Evolutionary conservation across 2,329 filamentous ascomycete genomes (phyloP).

Genomic region (Rhinocladiella similis): DNA sequence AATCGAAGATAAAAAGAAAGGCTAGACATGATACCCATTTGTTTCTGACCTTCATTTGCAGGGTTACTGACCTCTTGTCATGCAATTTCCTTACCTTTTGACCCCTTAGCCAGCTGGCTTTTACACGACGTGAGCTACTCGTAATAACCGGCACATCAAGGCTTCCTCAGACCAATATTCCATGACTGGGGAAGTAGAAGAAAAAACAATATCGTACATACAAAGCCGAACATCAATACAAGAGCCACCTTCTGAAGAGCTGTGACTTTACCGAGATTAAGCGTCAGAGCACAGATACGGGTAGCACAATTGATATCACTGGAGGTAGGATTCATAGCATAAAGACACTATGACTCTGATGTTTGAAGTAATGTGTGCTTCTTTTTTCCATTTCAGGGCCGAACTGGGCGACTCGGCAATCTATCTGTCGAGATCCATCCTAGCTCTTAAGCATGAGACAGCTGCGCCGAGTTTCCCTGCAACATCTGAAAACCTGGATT

Average conservation of each 20-base stretch:
- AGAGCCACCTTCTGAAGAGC: constrained; percentile 61
- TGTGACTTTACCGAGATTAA: constrained; percentile 57
- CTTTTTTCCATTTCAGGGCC: too few relatives aligned
- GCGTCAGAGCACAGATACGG: constrained; percentile 69
- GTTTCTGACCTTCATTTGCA: background rate
- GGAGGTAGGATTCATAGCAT: background rate
- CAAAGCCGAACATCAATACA: constrained; percentile 40
- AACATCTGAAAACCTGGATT: too few relatives aligned
- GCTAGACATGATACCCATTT: constrained; percentile 28
- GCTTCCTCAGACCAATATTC: constrained; percentile 41
- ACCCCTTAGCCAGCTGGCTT: too few relatives aligned
- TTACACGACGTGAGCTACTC: too few relatives aligned
- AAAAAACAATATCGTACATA: constrained; percentile 29
- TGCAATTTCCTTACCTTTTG: background rate
- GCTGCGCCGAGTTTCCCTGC: background rate
- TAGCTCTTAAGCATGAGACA: too few relatives aligned
- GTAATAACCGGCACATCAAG: constrained; percentile 49
- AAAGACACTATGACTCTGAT: background rate
- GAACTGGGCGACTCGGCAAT: background rate
- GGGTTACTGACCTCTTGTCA: background rate
- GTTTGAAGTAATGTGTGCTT: background rate
- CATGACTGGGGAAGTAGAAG: constrained; percentile 48
- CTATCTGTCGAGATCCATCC: background rate
- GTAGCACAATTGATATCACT: constrained; percentile 51
- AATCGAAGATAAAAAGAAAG: constrained; percentile 9